Base-by-base conservation (phyloP, 2,329 filamentous ascomycete species). In the Fusarium sp. region DNA sequence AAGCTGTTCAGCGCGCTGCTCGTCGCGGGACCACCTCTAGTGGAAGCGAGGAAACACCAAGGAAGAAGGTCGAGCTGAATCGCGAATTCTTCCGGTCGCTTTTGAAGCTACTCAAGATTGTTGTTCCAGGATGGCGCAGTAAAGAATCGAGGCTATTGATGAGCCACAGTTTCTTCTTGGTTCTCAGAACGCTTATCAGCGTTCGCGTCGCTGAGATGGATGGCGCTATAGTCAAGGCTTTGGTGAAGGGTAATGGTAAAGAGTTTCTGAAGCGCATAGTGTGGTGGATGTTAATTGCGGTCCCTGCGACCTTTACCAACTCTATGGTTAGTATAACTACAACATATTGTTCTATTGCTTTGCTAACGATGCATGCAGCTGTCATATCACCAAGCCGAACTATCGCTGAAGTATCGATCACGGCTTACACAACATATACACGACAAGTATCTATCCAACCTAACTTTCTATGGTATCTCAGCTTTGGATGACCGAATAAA, bases 281-380 rank as follows among this genome's bases (percentile, higher is more conserved):
- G 8, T 98, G 95, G 94, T 99, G 96, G 96, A 99, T 99, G 96
- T 80, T 95, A 58, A 96, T 99, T 71, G 95, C 96, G 27, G 87
- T 99, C 18, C 96, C 96, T 12, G 96, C 96, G 3, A 98, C 96
- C 0, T 98, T 98, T 79, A 99, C 96, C 42, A 99, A 99, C 81
- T 98, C 94, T 1, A 99, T 99, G 96, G 93, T 96, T 81, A 80
- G 88, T 79, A 25, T 34, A 11, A 47, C 46, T 5, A 7, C 12
- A 18, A 20, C 30, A 24, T 27, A 18, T 18, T 10, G 18, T 16
- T 41, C 5, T n/a, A n/a, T 42, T 48, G 12, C 47, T 30, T 14
- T 47, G 37, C 63, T 75, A 40, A 75, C 13, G 7, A 24, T 7
- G 14, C 14, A 18, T 37, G n/a, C 76, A 97, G 93, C 86, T 98